Evolutionary conservation across 2,329 filamentous ascomycete species (phyloP).

Genomic region (Fusarium protoensiforme): DNA sequence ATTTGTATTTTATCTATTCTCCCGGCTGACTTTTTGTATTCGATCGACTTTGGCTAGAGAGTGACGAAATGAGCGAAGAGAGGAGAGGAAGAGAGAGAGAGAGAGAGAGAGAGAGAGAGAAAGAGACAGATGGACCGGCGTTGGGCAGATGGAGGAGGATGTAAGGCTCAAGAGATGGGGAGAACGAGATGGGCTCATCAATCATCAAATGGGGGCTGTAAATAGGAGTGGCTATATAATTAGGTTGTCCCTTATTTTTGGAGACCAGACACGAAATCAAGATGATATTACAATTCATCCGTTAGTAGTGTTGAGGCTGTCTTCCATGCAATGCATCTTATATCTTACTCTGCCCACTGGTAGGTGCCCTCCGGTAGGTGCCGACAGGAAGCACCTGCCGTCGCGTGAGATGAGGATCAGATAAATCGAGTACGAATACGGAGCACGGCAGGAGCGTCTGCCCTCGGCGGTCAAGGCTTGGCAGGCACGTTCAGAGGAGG

Average conservation of each 20-base stretch:
- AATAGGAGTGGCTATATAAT: conserved; percentile 42
- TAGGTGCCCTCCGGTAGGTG: background rate
- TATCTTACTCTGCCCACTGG: background rate
- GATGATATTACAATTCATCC: conserved; percentile 29
- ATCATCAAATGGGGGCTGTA: conserved; percentile 26
- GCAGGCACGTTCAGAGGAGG: conserved; percentile 27
- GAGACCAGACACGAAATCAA: conserved; percentile 41
- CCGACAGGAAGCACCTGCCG: background rate
- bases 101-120: conserved; percentile 47
- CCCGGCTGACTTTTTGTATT: conserved; percentile 31
- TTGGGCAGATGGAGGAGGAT: background rate
- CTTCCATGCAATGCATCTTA: background rate
- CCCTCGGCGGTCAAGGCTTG: conserved; percentile 29
- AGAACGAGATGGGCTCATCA: conserved; percentile 5
- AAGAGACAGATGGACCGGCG: background rate
- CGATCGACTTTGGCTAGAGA: conserved; percentile 55
- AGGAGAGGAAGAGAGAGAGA: conserved; percentile 35
- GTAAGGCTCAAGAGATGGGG: background rate
- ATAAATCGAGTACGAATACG: conserved; percentile 40
- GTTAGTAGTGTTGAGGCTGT: background rate
- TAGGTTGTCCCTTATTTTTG: conserved; percentile 42
- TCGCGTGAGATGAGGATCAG: background rate
- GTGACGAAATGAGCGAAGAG: conserved; percentile 64
- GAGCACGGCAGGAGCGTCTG: conserved; percentile 30
- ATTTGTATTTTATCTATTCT: conserved; percentile 17